Conservation (phyloP, 805 yeast genomes). For the Kazachstania kunashirensis region DNA sequence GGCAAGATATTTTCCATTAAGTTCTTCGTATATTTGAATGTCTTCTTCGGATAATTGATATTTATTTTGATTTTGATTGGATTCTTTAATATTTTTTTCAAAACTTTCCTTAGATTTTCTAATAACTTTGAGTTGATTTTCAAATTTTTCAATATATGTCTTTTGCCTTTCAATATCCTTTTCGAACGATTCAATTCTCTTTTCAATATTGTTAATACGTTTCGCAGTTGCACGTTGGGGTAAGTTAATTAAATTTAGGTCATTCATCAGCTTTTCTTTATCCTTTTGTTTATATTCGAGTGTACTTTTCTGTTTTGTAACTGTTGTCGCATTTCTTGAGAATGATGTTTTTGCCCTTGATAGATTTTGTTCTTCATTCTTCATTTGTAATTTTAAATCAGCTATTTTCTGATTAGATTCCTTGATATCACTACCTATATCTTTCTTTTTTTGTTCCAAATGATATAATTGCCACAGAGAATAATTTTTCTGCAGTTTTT, state of each 20-base stretch:
- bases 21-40: conserved; percentile 44
- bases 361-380: conserved; percentile 31
- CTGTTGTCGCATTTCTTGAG: conserved; percentile 37
- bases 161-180: conserved; percentile 47
- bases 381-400: conserved; percentile 29
- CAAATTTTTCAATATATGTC: conserved; percentile 32
- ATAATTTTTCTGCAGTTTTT: conserved; percentile 37
- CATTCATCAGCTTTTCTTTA: conserved; percentile 37
- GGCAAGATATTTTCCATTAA: conserved; percentile 49
- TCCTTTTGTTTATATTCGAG: conserved; percentile 31
- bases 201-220: conserved; percentile 38
- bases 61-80: conserved; percentile 22
- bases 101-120: conserved; percentile 33
- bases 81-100: conserved; percentile 23
- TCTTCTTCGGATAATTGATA: conserved; percentile 41
- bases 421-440: conserved; percentile 17
- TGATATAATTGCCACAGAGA: conserved; percentile 61
- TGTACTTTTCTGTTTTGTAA: conserved; percentile 33
- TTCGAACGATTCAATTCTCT: conserved; percentile 40
- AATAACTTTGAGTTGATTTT: conserved; percentile 40
- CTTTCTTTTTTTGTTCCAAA: conserved; percentile 34
- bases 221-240: conserved; percentile 40
- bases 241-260: conserved; percentile 53
- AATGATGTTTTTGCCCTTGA: conserved; percentile 34
- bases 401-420: conserved; percentile 23